These are phyloP conservation scores for Trichophyton mentagrophytes DNA, from an alignment of 2,329 filamentous ascomycete species.

Conservation along the genomic window DNA sequence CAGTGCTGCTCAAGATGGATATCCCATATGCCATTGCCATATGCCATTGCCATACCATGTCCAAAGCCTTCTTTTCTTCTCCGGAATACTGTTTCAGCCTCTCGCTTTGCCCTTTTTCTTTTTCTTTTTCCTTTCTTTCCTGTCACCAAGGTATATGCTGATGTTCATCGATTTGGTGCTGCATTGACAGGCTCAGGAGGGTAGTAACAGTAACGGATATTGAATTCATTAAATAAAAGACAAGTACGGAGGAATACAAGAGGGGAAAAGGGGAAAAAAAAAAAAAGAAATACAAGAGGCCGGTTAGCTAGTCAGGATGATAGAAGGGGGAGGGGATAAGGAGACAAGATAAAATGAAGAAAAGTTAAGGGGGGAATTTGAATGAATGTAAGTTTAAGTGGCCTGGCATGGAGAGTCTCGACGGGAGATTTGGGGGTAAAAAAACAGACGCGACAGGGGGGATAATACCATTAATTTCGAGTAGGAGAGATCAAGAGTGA, in stretches of 20 bases:
- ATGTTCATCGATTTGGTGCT: not conserved
- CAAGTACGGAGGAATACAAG: constrained; percentile 30
- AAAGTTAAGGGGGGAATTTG: constrained; percentile 10
- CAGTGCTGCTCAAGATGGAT: too few species aligned
- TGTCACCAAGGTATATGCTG: too few species aligned
- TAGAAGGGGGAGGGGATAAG: too few species aligned
- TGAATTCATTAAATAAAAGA: constrained; percentile 17
- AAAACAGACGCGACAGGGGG: constrained; percentile 11
- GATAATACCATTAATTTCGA: constrained; percentile 12
- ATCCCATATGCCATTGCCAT: too few species aligned
- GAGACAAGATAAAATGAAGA: too few species aligned
- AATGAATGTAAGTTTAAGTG: constrained; percentile 1
- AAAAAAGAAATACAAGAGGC: constrained; percentile 16
- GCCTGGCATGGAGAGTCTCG: constrained; percentile 7
- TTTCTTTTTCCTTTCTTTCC: too few species aligned
- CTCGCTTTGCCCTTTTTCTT: too few species aligned
- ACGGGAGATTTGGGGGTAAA: constrained; percentile 7
- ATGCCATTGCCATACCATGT: not conserved
- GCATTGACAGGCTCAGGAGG: not conserved
- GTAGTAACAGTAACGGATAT: not conserved
- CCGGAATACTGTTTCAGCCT: not conserved
- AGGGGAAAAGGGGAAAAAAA: constrained; percentile 28
- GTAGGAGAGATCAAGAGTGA: constrained; percentile 1
- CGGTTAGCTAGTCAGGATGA: too few species aligned
- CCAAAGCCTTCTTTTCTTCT: not conserved